phyloP scores from a whole-genome alignment of 345 rosid genomes.

The Euphorbia peplus region DNA sequence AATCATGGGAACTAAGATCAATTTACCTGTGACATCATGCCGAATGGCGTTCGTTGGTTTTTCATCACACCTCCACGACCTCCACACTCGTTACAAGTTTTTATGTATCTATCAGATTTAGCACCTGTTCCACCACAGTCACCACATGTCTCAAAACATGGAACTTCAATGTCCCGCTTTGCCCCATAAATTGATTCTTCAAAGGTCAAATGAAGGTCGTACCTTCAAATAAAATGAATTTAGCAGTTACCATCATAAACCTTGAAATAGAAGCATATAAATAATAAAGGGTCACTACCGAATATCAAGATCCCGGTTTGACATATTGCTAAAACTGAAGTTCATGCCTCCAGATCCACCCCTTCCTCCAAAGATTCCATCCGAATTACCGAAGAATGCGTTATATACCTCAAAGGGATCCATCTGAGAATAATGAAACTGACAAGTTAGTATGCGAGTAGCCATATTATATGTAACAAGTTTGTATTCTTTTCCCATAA shows the following conservation, averaged over 20 bases:
- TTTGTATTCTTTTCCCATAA: too few relatives aligned
- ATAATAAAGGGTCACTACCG: constrained; percentile 38
- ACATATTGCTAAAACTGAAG: constrained; percentile 52
- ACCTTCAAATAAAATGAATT: constrained; percentile 38
- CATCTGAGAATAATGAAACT: constrained; percentile 42
- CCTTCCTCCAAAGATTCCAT: constrained; percentile 60
- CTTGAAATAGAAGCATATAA: not conserved
- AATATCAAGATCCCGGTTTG: constrained; percentile 63
- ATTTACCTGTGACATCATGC: constrained; percentile 80
- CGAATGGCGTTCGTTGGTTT: constrained; percentile 83
- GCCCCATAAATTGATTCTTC: constrained; percentile 89
- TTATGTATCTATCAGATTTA: constrained; percentile 51
- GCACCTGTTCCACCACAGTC: constrained; percentile 86
- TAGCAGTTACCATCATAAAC: not conserved
- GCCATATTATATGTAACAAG: constrained; percentile 3
- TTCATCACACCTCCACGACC: constrained; percentile 77
- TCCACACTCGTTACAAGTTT: constrained; percentile 63
- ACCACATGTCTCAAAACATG: constrained; percentile 65
- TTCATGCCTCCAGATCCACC: constrained; percentile 52
- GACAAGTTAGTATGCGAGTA: constrained; percentile 5
- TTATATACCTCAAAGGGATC: constrained; percentile 83
- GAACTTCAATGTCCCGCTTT: constrained; percentile 56
- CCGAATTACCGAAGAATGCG: constrained; percentile 77
- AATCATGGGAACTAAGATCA: constrained; percentile 7
- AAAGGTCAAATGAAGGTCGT: constrained; percentile 68